Base-by-base conservation (phyloP, 1,139 yeast genomes). In the Scheffersomyces segobiensis region DNA sequence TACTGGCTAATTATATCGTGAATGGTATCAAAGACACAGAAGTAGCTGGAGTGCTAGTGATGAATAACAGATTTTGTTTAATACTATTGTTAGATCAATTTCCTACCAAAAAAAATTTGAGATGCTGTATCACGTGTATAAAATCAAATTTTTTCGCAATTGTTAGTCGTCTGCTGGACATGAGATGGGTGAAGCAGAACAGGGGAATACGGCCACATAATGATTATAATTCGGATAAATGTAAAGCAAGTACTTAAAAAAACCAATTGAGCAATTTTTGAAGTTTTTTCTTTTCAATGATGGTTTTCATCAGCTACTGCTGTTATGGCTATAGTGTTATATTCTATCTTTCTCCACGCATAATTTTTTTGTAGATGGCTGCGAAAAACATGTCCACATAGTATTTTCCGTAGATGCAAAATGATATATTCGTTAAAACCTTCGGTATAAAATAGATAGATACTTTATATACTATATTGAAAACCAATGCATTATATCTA, bases 101-200 rank as follows among this genome's bases (percentile, higher is more conserved):
- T 48, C 22, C 21, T 32, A 32, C 42, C 42, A 32, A 58, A 59
- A 60, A n/a, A 60, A 56, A 50, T 55, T 59, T 59, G 63, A 55
- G 63, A 60, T 59, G 42, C 42, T 32, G 42, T 32, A 10, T 32
- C 42, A 32, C 42, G 42, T 32, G 42, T 14, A 32, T 32, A 5
- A 10, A 12, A 12, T 32, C 42, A 32, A 32, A 32, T 32, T 32
- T 32, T 32, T 32, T 32, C 39, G 42, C 42, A 17, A 24, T 10
- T 32, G 3, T 32, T 12, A 32, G 42, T 32, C 42, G 42, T 10
- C 17, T 32, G 42, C 12, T 32, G 42, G 42, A 32, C 17, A 32
- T 32, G 42, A 32, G 2, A 32, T 32, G 42, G 17, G 17, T 2
- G 17, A 10, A 32, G 17, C 17, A 5, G 17, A 14, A 24, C 5